Conservation (phyloP, 192 early-diverging fungal genomes). For the Lobosporangium transversale region DNA sequence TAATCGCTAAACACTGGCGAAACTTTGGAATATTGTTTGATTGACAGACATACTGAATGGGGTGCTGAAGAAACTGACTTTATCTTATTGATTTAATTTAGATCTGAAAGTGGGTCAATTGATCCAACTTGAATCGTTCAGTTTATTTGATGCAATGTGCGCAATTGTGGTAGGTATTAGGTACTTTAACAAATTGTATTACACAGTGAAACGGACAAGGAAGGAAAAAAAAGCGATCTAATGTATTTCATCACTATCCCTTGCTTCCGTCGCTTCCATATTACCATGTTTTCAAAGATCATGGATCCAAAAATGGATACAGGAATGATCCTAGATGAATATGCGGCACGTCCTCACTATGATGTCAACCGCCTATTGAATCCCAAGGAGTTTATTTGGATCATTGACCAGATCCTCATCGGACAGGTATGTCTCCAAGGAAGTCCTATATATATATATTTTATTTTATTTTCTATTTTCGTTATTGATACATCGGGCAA, state of each 20-base stretch:
- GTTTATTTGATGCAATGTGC: conserved; percentile 70
- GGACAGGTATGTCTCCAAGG: conserved; percentile 56
- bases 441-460: not conserved
- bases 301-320: conserved; percentile 74
- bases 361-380: conserved; percentile 42
- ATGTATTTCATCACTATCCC: no score
- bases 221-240: not conserved
- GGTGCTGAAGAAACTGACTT: no score
- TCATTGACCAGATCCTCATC: conserved; percentile 63
- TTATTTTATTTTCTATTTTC: not conserved
- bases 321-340: conserved; percentile 62
- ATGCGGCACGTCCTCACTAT: conserved; percentile 43
- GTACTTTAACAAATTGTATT: no score
- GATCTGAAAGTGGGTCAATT: conserved; percentile 55
- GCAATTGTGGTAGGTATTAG: conserved; percentile 58
- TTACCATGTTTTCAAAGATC: no score
- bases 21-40: no score
- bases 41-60: no score
- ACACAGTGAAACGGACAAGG: no score
- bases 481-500: no score
- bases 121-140: conserved; percentile 64
- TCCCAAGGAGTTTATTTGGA: conserved; percentile 56
- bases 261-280: no score
- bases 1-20: no score
- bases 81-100: not conserved